A percentile compares a stretch with the other conserved stretches of the same genome.
phyloP scores from a whole-genome alignment of 495 filamentous ascomycete species.

The Bombardia bombarda region DNA sequence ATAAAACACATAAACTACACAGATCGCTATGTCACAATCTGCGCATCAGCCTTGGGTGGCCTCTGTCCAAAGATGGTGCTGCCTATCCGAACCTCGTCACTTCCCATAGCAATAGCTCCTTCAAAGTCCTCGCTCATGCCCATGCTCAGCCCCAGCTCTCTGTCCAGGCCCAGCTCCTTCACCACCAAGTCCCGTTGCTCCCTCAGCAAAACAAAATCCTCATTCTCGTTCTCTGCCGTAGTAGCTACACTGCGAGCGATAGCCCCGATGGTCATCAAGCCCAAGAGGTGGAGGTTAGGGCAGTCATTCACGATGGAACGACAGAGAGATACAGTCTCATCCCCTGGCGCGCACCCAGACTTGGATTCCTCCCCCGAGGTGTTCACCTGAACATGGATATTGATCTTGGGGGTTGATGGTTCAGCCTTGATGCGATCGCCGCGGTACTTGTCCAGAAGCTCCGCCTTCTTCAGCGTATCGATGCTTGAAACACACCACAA shows the following conservation, averaged over 20 bases:
- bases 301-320: constrained; percentile 59
- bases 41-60: constrained; percentile 64
- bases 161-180: constrained; percentile 34
- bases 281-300: constrained; percentile 63
- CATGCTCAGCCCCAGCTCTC: constrained; percentile 52
- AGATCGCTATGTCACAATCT: no score
- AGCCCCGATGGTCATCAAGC: constrained; percentile 95
- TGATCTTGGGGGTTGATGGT: constrained; percentile 39
- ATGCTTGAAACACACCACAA: constrained; percentile 92
- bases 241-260: constrained; percentile 72
- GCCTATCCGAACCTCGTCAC: constrained; percentile 89
- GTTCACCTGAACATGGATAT: constrained; percentile 88
- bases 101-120: constrained; percentile 74
- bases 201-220: constrained; percentile 68
- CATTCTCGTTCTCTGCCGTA: constrained; percentile 71
- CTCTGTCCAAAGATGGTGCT: constrained; percentile 87
- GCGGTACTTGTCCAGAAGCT: constrained; percentile 69
- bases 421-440: constrained; percentile 38
- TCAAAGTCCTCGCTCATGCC: constrained; percentile 95
- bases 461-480: constrained; percentile 79
- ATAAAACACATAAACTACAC: no score
- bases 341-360: constrained; percentile 63
- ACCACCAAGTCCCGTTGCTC: constrained; percentile 58
- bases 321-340: constrained; percentile 52
- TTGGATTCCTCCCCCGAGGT: constrained; percentile 85